Evolutionary conservation across 2,329 filamentous ascomycete genomes (phyloP).

Genomic region (Anthostomella pinea): DNA sequence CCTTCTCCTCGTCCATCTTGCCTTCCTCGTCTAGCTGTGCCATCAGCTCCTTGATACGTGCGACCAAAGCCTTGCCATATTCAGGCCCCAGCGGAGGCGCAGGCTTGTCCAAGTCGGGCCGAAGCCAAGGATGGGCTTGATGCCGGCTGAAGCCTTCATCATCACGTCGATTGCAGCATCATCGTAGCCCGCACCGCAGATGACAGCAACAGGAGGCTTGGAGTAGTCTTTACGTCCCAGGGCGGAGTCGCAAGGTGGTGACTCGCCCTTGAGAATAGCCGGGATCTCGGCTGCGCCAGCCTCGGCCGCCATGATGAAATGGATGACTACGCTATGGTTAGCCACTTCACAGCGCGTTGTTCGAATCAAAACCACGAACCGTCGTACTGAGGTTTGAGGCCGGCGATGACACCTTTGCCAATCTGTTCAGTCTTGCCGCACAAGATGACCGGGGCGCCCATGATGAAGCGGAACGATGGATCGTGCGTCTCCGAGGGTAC

Average conservation of each 20-base stretch:
- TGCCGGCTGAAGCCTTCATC: constrained; percentile 14
- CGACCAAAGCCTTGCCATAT: constrained; percentile 21
- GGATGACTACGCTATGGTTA: constrained; percentile 16
- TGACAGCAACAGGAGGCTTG: constrained; percentile 12
- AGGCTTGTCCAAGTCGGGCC: constrained; percentile 19
- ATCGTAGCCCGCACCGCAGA: constrained; percentile 22
- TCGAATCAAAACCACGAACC: constrained; percentile 11
- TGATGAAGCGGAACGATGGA: no score
- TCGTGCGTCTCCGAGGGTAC: no score
- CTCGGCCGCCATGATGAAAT: constrained; percentile 22
- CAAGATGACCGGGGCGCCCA: constrained; percentile 21
- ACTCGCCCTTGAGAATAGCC: constrained; percentile 17
- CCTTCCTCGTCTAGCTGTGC: constrained; percentile 11
- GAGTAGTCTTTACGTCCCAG: constrained; percentile 24
- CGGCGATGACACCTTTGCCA: constrained; percentile 15
- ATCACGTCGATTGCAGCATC: constrained; percentile 14
- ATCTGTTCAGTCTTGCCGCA: constrained; percentile 22
- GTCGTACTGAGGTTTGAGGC: constrained; percentile 24
- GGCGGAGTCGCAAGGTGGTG: constrained; percentile 10
- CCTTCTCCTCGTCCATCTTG: constrained; percentile 9
- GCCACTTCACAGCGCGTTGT: no score
- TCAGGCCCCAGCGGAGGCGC: constrained; percentile 21
- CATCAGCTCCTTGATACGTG: constrained; percentile 17
- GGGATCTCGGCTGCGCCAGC: constrained; percentile 15
- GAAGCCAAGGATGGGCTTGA: constrained; percentile 23